phyloP scores from a whole-genome alignment of 2,329 filamentous ascomycete genomes.

The Fusarium liriodendri region DNA sequence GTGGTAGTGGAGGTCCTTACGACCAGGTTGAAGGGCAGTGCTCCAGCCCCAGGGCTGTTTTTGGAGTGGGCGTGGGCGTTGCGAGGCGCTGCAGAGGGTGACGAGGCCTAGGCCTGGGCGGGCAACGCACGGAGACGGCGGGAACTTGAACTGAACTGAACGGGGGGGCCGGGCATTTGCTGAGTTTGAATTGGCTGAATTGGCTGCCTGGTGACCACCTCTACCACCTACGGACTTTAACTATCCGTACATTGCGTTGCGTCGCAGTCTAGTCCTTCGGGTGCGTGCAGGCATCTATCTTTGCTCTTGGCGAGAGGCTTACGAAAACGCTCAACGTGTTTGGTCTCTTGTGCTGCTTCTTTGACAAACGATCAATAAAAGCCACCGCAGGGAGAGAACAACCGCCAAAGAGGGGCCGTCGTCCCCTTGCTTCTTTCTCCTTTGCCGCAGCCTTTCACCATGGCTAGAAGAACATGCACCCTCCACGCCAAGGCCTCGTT shows the following conservation, averaged over 20 bases:
- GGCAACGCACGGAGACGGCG: conserved; percentile 29
- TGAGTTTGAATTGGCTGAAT: conserved; percentile 16
- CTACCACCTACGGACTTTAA: background rate
- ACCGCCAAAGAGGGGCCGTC: background rate
- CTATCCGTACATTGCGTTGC: background rate
- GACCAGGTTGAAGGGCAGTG: conserved; percentile 34
- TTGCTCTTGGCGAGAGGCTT: background rate
- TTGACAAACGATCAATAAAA: background rate
- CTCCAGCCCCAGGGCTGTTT: conserved; percentile 7
- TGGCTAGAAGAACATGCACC: background rate
- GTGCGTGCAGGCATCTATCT: conserved; percentile 1
- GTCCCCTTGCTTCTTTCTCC: background rate
- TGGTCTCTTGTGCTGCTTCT: conserved; percentile 3
- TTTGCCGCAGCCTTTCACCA: background rate
- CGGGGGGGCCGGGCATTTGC: conserved; percentile 27
- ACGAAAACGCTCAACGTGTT: background rate
- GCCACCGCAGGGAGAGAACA: background rate
- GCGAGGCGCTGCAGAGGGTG: conserved; percentile 23
- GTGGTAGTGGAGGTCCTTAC: background rate
- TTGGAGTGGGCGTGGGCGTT: conserved; percentile 9
- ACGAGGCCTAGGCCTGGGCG: conserved; percentile 1
- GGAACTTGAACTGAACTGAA: conserved; percentile 4
- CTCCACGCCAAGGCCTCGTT: conserved; percentile 1
- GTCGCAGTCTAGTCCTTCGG: background rate
- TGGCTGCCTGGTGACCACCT: background rate